A percentile compares a stretch with the other conserved stretches of the same genome.
These are phyloP conservation scores for Mycosarcoma mackinlayi DNA, from an alignment of 1,284 basidiomycete species.

Conservation along the genomic window DNA sequence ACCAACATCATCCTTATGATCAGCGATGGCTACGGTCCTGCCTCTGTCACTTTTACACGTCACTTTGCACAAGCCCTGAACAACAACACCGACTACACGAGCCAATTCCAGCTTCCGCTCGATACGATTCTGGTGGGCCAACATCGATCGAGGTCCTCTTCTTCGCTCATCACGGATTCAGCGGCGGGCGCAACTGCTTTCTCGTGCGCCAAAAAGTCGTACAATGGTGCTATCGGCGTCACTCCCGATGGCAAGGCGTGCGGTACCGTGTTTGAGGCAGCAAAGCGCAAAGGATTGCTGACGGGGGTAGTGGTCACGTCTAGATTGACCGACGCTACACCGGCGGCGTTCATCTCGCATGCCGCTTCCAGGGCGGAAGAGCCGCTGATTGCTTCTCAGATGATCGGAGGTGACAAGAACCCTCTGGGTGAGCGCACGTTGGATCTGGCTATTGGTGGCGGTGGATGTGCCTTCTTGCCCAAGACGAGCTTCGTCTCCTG, in stretches of 20 bases:
- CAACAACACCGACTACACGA: conserved; percentile 40
- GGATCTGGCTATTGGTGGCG: conserved; percentile 69
- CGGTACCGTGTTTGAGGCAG: conserved; percentile 69
- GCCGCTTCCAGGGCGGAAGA: conserved; percentile 54
- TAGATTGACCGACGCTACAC: conserved; percentile 65
- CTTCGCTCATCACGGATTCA: conserved; percentile 68
- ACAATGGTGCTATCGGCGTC: conserved; percentile 69
- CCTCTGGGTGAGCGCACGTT: conserved; percentile 50
- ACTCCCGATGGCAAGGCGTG: conserved; percentile 58
- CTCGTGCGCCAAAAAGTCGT: conserved; percentile 67
- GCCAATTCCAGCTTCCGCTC: conserved; percentile 55
- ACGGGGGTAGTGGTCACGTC: conserved; percentile 69
- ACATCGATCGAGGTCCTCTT: conserved; percentile 64
- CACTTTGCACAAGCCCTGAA: conserved; percentile 61
- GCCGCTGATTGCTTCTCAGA: conserved; percentile 47
- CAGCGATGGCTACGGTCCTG: conserved; percentile 68
- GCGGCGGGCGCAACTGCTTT: conserved; percentile 69
- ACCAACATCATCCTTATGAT: conserved; percentile 69
- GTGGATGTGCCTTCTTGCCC: conserved; percentile 68
- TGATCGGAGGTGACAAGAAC: conserved; percentile 38
- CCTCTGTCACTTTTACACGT: conserved; percentile 66
- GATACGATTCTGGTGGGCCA: conserved; percentile 67
- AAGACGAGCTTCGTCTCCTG: conserved; percentile 58
- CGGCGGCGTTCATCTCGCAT: conserved; percentile 69
- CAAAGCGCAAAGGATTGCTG: conserved; percentile 65